Evolutionary conservation across 371 early-diverging fungal genomes (phyloP).

Genomic region (Dinochytrium kinnereticum): DNA sequence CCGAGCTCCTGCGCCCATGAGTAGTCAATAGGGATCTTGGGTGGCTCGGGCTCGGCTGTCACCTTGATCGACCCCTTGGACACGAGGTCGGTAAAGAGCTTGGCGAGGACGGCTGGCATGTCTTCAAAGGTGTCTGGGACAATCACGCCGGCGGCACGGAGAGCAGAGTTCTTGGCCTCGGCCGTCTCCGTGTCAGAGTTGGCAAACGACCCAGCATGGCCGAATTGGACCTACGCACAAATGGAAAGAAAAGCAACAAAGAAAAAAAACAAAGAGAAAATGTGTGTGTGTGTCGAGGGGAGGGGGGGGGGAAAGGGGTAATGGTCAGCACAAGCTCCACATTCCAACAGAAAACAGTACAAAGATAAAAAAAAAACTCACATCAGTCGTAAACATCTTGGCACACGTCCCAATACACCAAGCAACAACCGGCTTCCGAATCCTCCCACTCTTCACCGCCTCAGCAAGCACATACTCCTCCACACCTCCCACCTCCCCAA

Average conservation of each 20-base stretch:
- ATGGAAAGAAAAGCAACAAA: background rate
- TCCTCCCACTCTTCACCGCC: conserved; percentile 84
- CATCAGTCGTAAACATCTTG: conserved; percentile 97
- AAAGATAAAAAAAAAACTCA: conserved; percentile 2
- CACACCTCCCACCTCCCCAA: conserved; percentile 98
- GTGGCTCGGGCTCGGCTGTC: conserved; percentile 86
- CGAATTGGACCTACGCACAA: conserved; percentile 68
- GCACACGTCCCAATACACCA: conserved; percentile 99
- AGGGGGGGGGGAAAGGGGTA: too few species aligned
- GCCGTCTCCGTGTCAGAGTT: conserved; percentile 96
- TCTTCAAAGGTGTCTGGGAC: conserved; percentile 97
- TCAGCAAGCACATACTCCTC: conserved; percentile 96
- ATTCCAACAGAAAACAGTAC: background rate
- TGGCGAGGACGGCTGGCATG: conserved; percentile 80
- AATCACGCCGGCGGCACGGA: conserved; percentile 86
- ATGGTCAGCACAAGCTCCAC: too few species aligned
- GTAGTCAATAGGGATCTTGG: conserved; percentile 98
- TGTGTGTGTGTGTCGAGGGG: too few species aligned
- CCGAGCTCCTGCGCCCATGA: conserved; percentile 98
- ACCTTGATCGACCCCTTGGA: conserved; percentile 73
- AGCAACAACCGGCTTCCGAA: conserved; percentile 97
- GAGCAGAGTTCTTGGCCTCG: conserved; percentile 92
- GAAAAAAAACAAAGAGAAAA: too few species aligned
- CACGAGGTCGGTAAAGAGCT: conserved; percentile 80
- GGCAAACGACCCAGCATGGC: conserved; percentile 97